phyloP scores from a whole-genome alignment of 139 green algal species.

The Edaphochlamys debaryana region DNA sequence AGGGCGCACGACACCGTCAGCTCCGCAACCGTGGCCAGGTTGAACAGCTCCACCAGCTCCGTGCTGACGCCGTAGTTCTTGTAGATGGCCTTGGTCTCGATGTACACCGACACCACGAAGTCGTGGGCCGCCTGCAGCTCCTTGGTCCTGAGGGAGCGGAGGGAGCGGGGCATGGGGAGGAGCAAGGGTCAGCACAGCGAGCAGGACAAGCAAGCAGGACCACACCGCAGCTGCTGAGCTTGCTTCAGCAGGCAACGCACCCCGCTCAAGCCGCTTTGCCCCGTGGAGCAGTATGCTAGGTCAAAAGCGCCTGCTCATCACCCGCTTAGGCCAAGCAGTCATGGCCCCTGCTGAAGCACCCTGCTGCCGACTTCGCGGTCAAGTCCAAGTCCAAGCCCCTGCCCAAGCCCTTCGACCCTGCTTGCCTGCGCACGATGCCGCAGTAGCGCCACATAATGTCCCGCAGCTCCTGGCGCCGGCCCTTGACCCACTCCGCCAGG shows the following conservation, averaged over 20 bases:
- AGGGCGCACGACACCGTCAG: slow-evolving; percentile 86
- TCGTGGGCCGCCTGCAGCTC: slow-evolving; percentile 71
- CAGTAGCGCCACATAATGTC: slow-evolving; percentile 88
- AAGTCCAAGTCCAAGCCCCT: no score
- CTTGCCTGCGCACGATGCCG: slow-evolving; percentile 87
- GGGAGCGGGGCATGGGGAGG: neutral
- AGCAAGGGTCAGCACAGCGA: neutral
- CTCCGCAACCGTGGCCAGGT: slow-evolving; percentile 87
- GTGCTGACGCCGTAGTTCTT: slow-evolving; percentile 67
- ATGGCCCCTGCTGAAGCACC: no score
- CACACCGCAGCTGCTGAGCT: no score
- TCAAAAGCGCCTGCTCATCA: no score
- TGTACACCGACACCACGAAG: slow-evolving; percentile 59
- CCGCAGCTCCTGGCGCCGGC: slow-evolving; percentile 72
- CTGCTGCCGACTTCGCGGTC: no score
- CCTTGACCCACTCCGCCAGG: slow-evolving; percentile 41
- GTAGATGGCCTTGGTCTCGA: slow-evolving; percentile 71
- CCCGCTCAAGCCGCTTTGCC: no score
- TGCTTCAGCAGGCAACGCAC: no score
- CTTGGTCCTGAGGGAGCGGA: slow-evolving; percentile 19
- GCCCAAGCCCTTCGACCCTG: no score
- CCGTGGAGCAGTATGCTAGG: no score
- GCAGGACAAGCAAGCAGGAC: neutral
- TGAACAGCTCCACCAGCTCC: slow-evolving; percentile 88
- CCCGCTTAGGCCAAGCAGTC: no score